Conservation (phyloP, 2,329 filamentous ascomycete species). For the Rhinocladiella similis region DNA sequence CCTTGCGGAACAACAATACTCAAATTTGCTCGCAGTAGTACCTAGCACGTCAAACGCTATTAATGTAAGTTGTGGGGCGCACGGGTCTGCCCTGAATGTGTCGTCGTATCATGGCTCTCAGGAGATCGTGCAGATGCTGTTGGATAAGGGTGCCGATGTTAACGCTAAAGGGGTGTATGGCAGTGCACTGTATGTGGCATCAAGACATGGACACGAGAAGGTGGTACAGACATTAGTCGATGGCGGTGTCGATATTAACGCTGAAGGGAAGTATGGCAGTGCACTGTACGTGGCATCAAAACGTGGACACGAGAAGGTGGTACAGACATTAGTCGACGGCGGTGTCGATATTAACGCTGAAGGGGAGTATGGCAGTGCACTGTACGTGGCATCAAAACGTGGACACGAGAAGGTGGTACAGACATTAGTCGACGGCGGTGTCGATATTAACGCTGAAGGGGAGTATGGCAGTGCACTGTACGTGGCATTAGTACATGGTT, state of each 20-base stretch:
- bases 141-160: slow-evolving; percentile 28
- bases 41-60: background rate
- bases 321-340: slow-evolving; percentile 5
- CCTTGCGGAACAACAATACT: too few relatives aligned
- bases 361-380: slow-evolving; percentile 1
- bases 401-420: slow-evolving; percentile 15
- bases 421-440: slow-evolving; percentile 8
- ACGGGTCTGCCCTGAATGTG: too few relatives aligned
- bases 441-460: too few relatives aligned
- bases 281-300: background rate
- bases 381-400: slow-evolving; percentile 7
- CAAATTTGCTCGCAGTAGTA: too few relatives aligned
- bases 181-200: background rate
- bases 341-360: too few relatives aligned
- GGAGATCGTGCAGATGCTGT: slow-evolving; percentile 23
- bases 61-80: too few relatives aligned
- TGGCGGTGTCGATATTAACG: background rate
- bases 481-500: slow-evolving; percentile 15
- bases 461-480: slow-evolving; percentile 10
- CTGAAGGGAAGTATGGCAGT: background rate
- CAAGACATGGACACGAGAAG: background rate
- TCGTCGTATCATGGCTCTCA: slow-evolving; percentile 22
- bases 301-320: slow-evolving; percentile 3
- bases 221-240: slow-evolving; percentile 5
- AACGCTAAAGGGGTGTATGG: slow-evolving; percentile 2